Percentiles rank a stretch among this genome's conserved stretches.
These are phyloP conservation scores for Priceomyces castillae DNA, from an alignment of 805 yeast species.

Conservation along the genomic window DNA sequence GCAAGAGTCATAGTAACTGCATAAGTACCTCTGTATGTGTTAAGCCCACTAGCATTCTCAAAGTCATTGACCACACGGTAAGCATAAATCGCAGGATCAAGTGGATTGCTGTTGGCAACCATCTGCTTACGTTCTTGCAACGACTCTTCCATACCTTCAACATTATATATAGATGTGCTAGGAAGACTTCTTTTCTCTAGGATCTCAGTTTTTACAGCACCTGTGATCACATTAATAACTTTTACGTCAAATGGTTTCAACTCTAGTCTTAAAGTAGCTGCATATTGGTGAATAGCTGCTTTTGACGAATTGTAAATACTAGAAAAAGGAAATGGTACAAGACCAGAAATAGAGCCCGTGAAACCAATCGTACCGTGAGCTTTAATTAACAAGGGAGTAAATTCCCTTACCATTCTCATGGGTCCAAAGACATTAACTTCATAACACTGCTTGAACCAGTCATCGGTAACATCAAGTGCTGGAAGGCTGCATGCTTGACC, in stretches of 20 bases:
- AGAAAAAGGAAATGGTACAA: constrained; percentile 68
- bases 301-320: constrained; percentile 65
- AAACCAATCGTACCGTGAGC: constrained; percentile 69
- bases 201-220: constrained; percentile 71
- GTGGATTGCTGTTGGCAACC: constrained; percentile 60
- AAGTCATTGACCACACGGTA: constrained; percentile 50
- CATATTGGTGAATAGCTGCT: constrained; percentile 75
- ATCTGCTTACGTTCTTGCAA: constrained; percentile 52
- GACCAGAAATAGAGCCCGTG: constrained; percentile 71
- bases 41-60: constrained; percentile 36
- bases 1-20: constrained; percentile 38
- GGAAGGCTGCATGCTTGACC: constrained; percentile 74
- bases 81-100: constrained; percentile 59
- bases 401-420: constrained; percentile 58
- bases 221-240: constrained; percentile 69
- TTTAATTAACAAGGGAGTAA: constrained; percentile 53
- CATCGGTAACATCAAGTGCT: constrained; percentile 63
- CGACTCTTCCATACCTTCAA: constrained; percentile 49
- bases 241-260: constrained; percentile 69
- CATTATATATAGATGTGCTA: constrained; percentile 49
- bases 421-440: constrained; percentile 73
- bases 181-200: constrained; percentile 65
- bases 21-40: constrained; percentile 55
- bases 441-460: constrained; percentile 47
- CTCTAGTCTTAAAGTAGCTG: constrained; percentile 60